Percentiles rank a stretch among this genome's conserved stretches.
Evolutionary conservation across 495 filamentous ascomycete genomes (phyloP).

Genomic region (Amniculicola lignicola): DNA sequence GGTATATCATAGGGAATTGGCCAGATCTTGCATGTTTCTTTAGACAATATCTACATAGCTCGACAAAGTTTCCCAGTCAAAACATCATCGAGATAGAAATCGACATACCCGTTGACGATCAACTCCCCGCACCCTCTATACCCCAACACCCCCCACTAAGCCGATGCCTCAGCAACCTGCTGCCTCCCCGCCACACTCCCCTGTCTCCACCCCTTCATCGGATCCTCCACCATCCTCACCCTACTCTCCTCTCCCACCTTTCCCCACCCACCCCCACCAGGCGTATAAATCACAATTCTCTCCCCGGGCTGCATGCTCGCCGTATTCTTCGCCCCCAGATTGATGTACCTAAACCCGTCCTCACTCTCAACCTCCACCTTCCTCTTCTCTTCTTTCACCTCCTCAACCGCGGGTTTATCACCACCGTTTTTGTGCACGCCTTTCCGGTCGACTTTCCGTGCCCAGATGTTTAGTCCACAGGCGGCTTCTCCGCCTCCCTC

Average conservation of each 20-base stretch:
- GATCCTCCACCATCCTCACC: slow-evolving; percentile 47
- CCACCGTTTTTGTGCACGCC: slow-evolving; percentile 23
- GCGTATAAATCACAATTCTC: slow-evolving; percentile 73
- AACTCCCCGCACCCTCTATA: background rate
- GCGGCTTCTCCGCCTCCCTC: slow-evolving; percentile 78
- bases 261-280: slow-evolving; percentile 74
- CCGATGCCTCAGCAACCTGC: slow-evolving; percentile 31
- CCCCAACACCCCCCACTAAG: slow-evolving; percentile 7
- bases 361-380: slow-evolving; percentile 37
- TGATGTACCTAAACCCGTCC: slow-evolving; percentile 68
- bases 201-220: slow-evolving; percentile 43
- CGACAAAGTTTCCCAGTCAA: no score
- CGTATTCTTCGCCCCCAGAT: slow-evolving; percentile 91
- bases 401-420: slow-evolving; percentile 5
- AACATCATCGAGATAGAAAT: no score
- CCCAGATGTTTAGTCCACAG: slow-evolving; percentile 84
- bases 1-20: no score
- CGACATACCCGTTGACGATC: no score
- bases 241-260: slow-evolving; percentile 54
- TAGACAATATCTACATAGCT: no score
- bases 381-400: slow-evolving; percentile 16
- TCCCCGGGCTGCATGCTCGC: slow-evolving; percentile 82
- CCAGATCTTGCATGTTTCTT: no score
- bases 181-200: slow-evolving; percentile 35
- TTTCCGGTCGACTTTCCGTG: slow-evolving; percentile 55